A percentile compares a stretch with the other conserved stretches of the same genome.
These are phyloP conservation scores for Albifimbria verrucaria DNA, from an alignment of 2,329 filamentous ascomycete species.

Conservation along the genomic window DNA sequence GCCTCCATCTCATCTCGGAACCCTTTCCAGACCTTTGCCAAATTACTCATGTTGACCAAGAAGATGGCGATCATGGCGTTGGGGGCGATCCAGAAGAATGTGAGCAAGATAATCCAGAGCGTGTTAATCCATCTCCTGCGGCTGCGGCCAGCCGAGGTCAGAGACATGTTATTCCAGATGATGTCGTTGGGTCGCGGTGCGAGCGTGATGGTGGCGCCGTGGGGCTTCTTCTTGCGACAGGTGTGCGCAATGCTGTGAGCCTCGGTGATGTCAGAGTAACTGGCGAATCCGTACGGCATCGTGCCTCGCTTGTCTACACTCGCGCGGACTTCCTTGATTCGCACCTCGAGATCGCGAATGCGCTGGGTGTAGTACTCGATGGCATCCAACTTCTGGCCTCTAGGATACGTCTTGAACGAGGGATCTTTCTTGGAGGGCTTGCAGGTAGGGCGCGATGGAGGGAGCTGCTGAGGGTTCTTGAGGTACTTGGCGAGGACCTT, in stretches of 20 bases:
- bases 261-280: conserved; percentile 82
- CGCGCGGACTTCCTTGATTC: conserved; percentile 79
- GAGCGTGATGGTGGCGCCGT: conserved; percentile 72
- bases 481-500: conserved; percentile 83
- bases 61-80: conserved; percentile 96
- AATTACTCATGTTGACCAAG: conserved; percentile 77
- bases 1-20: conserved; percentile 65
- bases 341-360: conserved; percentile 75
- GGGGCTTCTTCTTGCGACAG: conserved; percentile 74
- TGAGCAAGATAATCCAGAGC: conserved; percentile 78
- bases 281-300: conserved; percentile 91
- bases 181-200: conserved; percentile 87
- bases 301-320: conserved; percentile 84
- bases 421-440: conserved; percentile 77
- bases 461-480: conserved; percentile 79
- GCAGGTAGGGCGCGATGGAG: conserved; percentile 72
- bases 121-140: conserved; percentile 77
- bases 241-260: conserved; percentile 85
- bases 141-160: conserved; percentile 64
- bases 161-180: conserved; percentile 89
- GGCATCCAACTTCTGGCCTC: conserved; percentile 78
- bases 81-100: conserved; percentile 81
- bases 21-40: conserved; percentile 73
- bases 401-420: conserved; percentile 59
- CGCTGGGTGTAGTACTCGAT: conserved; percentile 89